Evolutionary conservation across 768 basidiomycete species (phyloP).

Genomic region (Tylopilus plumbeoviolaceoides): DNA sequence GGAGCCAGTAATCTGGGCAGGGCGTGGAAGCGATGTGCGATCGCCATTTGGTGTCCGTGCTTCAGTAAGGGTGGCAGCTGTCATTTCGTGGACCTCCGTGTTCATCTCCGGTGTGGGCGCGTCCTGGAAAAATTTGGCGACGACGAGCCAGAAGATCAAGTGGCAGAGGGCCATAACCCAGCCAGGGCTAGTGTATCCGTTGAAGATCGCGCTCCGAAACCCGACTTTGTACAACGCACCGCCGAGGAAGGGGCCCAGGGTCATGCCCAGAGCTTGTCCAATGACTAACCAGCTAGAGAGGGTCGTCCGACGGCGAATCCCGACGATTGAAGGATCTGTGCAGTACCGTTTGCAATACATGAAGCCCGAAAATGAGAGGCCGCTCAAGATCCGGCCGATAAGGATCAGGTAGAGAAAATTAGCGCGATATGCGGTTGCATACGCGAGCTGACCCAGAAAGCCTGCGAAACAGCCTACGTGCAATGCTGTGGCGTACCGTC

Average conservation of each 20-base stretch:
- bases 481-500: conserved; percentile 51
- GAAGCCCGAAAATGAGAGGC: conserved; percentile 57
- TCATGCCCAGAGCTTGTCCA: conserved; percentile 58
- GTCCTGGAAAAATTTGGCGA: conserved; percentile 39
- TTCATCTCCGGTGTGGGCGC: conserved; percentile 23
- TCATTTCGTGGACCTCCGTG: conserved; percentile 9
- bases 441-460: conserved; percentile 54
- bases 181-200: conserved; percentile 63
- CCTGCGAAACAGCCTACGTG: conserved; percentile 50
- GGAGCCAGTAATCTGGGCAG: not conserved
- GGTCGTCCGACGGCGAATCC: conserved; percentile 56
- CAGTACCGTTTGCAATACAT: conserved; percentile 71
- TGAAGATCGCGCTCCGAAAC: conserved; percentile 53
- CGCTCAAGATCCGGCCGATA: conserved; percentile 62
- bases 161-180: conserved; percentile 60
- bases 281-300: conserved; percentile 61
- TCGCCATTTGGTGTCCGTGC: conserved; percentile 1
- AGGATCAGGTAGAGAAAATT: conserved; percentile 67
- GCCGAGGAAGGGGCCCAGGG: conserved; percentile 59
- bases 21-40: not conserved
- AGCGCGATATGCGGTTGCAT: conserved; percentile 56
- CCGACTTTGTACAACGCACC: conserved; percentile 61
- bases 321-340: conserved; percentile 62
- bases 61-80: not conserved
- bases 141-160: conserved; percentile 46